phyloP scores from a whole-genome alignment of 768 basidiomycete species.

The Trametes maxima region DNA sequence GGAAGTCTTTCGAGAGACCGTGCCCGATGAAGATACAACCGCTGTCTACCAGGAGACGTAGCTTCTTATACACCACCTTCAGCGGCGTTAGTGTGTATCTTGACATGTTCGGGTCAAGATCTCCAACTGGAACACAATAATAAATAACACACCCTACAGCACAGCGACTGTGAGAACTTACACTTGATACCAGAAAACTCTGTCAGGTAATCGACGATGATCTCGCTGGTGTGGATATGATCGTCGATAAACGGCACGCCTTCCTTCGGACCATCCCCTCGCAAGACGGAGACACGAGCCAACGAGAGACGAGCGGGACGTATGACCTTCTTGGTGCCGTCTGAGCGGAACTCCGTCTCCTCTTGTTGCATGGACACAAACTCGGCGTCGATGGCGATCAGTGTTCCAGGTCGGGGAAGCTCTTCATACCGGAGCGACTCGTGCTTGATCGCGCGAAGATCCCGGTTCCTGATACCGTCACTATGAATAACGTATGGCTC shows the following conservation, averaged over 20 bases:
- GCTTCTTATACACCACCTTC: slow-evolving; percentile 98
- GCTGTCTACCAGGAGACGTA: slow-evolving; percentile 87
- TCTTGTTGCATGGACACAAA: slow-evolving; percentile 99
- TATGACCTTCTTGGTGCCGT: slow-evolving; percentile 91
- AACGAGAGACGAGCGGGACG: slow-evolving; percentile 90
- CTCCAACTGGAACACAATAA: slow-evolving; percentile 65
- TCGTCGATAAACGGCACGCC: slow-evolving; percentile 96
- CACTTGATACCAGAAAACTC: slow-evolving; percentile 97
- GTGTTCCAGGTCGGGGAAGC: slow-evolving; percentile 80
- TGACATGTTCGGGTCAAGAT: slow-evolving; percentile 84
- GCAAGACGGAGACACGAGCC: slow-evolving; percentile 91
- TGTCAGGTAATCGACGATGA: slow-evolving; percentile 94
- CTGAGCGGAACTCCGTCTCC: slow-evolving; percentile 93
- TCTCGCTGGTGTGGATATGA: slow-evolving; percentile 95
- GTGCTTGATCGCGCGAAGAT: slow-evolving; percentile 74
- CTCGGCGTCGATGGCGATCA: slow-evolving; percentile 96
- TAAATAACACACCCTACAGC: not conserved
- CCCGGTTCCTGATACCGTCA: slow-evolving; percentile 63
- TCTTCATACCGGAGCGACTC: slow-evolving; percentile 72
- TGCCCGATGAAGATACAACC: slow-evolving; percentile 98
- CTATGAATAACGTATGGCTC: not conserved
- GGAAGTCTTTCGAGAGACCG: slow-evolving; percentile 95
- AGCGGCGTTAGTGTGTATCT: slow-evolving; percentile 89
- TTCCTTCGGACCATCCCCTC: slow-evolving; percentile 79
- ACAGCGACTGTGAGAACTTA: slow-evolving; percentile 40